Percentiles rank a stretch among this genome's conserved stretches.
Conservation (phyloP, 768 basidiomycete genomes). For the Tephrocybe sp. region DNA sequence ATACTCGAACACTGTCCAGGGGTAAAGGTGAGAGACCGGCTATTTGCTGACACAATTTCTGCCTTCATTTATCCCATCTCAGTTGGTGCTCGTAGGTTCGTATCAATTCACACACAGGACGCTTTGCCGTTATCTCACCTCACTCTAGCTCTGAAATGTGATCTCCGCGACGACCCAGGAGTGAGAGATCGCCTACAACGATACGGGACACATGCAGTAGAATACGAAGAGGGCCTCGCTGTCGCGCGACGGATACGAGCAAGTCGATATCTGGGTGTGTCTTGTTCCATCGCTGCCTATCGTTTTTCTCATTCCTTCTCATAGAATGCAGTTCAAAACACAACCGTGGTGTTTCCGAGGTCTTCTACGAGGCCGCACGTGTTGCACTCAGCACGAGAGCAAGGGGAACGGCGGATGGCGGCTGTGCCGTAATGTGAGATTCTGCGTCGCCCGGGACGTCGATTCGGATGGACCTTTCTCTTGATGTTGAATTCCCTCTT, state of each 20-base stretch:
- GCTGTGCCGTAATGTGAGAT: constrained; percentile 63
- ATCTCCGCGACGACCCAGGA: constrained; percentile 82
- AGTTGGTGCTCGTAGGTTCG: constrained; percentile 91
- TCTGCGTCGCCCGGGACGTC: not conserved
- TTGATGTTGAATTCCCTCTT: not conserved
- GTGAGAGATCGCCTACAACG: constrained; percentile 73
- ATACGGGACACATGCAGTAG: constrained; percentile 69
- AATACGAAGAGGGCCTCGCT: constrained; percentile 91
- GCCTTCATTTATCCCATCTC: constrained; percentile 8
- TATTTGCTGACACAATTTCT: constrained; percentile 1
- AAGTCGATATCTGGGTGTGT: constrained; percentile 86
- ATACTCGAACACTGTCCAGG: constrained; percentile 92
- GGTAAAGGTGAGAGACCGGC: constrained; percentile 67
- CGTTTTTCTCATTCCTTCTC: not conserved
- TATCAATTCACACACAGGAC: constrained; percentile 17
- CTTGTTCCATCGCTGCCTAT: not conserved
- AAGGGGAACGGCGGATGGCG: constrained; percentile 56
- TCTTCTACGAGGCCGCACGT: constrained; percentile 89
- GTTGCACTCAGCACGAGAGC: constrained; percentile 76
- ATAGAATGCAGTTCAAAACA: constrained; percentile 97
- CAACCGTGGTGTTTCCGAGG: constrained; percentile 91
- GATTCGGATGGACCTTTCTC: not conserved
- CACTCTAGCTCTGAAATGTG: constrained; percentile 87
- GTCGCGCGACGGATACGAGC: constrained; percentile 90
- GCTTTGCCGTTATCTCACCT: constrained; percentile 7